Conservation (phyloP, 352 stramenopile species). For the Globisporangium nunn region DNA sequence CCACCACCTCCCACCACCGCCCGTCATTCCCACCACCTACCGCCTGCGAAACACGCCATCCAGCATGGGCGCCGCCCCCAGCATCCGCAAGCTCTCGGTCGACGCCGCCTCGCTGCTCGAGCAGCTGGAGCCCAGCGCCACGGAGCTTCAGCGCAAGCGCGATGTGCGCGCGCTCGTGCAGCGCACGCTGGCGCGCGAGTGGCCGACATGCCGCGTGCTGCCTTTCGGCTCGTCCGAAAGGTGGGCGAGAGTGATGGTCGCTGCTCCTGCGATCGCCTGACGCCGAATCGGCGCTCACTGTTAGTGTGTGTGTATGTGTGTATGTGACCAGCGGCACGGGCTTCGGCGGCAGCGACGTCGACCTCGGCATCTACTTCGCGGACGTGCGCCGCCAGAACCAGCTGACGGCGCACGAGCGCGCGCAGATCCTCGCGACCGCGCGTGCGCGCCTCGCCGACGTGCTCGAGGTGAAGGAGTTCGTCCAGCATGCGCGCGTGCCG, state of each 20-base stretch:
- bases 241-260: constrained; percentile 8
- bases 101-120: constrained; percentile 75
- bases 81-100: constrained; percentile 73
- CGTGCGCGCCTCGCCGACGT: constrained; percentile 27
- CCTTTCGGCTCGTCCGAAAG: not conserved
- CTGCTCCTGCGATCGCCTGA: not conserved
- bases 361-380: constrained; percentile 81
- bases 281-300: too few species aligned
- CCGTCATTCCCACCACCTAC: not conserved
- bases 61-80: constrained; percentile 72
- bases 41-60: constrained; percentile 2
- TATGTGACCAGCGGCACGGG: constrained; percentile 39
- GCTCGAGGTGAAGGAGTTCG: constrained; percentile 67
- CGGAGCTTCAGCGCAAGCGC: constrained; percentile 42
- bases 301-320: not conserved
- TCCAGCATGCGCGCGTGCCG: constrained; percentile 64
- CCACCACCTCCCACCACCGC: not conserved
- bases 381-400: constrained; percentile 51
- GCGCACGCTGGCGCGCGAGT: constrained; percentile 36
- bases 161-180: constrained; percentile 47
- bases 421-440: constrained; percentile 48
- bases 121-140: constrained; percentile 65
- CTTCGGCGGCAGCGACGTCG: constrained; percentile 73
- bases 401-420: constrained; percentile 45
- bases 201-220: constrained; percentile 26